A percentile compares a stretch with the other conserved stretches of the same genome.
phyloP scores from a whole-genome alignment of 2,329 filamentous ascomycete species.

The Plectosphaerella sp. region DNA sequence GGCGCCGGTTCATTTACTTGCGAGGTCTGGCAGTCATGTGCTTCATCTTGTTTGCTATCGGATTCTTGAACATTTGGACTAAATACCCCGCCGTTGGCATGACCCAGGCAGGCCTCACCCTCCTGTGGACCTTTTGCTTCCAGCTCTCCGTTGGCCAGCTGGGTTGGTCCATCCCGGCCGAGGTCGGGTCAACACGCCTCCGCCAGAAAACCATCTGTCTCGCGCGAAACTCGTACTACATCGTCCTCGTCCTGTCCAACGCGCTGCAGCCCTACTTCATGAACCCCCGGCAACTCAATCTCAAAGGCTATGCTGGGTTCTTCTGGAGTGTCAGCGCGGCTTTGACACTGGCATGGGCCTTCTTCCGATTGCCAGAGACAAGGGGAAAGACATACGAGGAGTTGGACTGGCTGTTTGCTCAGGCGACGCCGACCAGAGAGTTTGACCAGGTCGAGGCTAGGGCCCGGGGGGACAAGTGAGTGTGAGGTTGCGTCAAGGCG shows the following conservation, averaged over 20 bases:
- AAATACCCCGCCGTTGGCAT: slow-evolving; percentile 30
- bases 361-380: slow-evolving; percentile 34
- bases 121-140: slow-evolving; percentile 20
- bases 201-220: slow-evolving; percentile 26
- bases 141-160: slow-evolving; percentile 28
- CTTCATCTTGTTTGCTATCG: slow-evolving; percentile 27
- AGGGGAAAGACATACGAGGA: slow-evolving; percentile 22
- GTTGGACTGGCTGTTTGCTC: slow-evolving; percentile 24
- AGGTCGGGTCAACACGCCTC: slow-evolving; percentile 27
- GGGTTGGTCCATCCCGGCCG: slow-evolving; percentile 25
- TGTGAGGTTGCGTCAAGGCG: no score
- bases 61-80: slow-evolving; percentile 31
- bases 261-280: slow-evolving; percentile 11
- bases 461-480: background rate
- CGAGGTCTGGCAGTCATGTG: slow-evolving; percentile 32
- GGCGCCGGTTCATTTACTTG: slow-evolving; percentile 34
- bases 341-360: slow-evolving; percentile 36
- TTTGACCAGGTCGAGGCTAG: background rate
- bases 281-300: slow-evolving; percentile 20
- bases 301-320: slow-evolving; percentile 31
- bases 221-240: slow-evolving; percentile 22
- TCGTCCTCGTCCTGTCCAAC: slow-evolving; percentile 17
- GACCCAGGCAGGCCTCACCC: slow-evolving; percentile 18
- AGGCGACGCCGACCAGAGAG: slow-evolving; percentile 2
- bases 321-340: slow-evolving; percentile 31